Evolutionary conservation across 495 filamentous ascomycete genomes (phyloP).

Genomic region (Podospora pseudocomata): DNA sequence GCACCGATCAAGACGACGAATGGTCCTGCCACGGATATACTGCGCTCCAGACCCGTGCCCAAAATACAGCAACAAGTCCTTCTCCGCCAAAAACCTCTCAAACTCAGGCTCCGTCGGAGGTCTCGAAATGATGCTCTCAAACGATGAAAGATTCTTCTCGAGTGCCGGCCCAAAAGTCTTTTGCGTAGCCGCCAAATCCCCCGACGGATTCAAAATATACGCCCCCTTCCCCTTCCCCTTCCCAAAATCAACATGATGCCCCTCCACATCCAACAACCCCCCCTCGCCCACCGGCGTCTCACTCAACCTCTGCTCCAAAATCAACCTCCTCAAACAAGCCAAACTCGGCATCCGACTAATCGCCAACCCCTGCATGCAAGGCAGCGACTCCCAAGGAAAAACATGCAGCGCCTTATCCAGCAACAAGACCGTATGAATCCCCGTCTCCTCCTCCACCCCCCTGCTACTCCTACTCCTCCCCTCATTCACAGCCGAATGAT

Average conservation of each 20-base stretch:
- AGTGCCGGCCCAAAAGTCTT: slow-evolving; percentile 63
- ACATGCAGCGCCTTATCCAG: slow-evolving; percentile 84
- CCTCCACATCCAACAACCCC: slow-evolving; percentile 23
- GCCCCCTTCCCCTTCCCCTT: slow-evolving; percentile 44
- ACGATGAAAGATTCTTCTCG: slow-evolving; percentile 38
- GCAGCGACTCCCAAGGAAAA: slow-evolving; percentile 94
- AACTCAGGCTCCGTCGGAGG: slow-evolving; percentile 77
- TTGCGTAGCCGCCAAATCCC: slow-evolving; percentile 78
- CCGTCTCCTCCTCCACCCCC: slow-evolving; percentile 31
- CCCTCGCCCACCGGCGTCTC: no score
- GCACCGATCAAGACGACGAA: slow-evolving; percentile 71
- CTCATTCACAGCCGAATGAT: slow-evolving; percentile 57
- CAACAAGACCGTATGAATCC: slow-evolving; percentile 82
- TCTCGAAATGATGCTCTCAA: slow-evolving; percentile 65
- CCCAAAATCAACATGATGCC: slow-evolving; percentile 52
- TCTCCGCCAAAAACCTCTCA: slow-evolving; percentile 53
- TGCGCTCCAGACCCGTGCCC: slow-evolving; percentile 95
- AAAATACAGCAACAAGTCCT: slow-evolving; percentile 81
- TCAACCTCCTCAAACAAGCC: slow-evolving; percentile 61
- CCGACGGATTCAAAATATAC: slow-evolving; percentile 83
- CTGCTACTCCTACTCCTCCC: slow-evolving; percentile 33
- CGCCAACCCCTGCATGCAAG: slow-evolving; percentile 73
- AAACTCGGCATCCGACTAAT: slow-evolving; percentile 83
- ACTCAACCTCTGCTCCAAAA: slow-evolving; percentile 32
- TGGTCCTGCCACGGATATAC: slow-evolving; percentile 76